These are phyloP conservation scores for Oenanthe javanica DNA, from an alignment of 140 eudicot species.

Conservation along the genomic window DNA sequence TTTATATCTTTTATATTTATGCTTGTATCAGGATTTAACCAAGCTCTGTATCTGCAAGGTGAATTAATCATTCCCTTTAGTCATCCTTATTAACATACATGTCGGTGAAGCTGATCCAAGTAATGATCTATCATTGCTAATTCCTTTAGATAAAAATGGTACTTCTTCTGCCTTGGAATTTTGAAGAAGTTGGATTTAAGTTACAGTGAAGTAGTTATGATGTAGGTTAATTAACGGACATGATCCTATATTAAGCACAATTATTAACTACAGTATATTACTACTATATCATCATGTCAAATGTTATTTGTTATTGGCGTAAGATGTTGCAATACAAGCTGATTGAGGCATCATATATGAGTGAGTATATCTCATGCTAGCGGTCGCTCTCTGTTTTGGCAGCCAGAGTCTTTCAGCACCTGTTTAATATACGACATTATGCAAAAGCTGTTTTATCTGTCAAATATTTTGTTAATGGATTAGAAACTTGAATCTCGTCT, in stretches of 20 bases:
- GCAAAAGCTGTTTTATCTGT: neutral
- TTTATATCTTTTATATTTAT: neutral
- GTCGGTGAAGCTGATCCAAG: slow-evolving; percentile 62
- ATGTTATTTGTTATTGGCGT: too few species aligned
- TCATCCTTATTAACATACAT: slow-evolving; percentile 69
- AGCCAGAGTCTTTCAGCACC: neutral
- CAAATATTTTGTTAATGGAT: neutral
- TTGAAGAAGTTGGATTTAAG: too few species aligned
- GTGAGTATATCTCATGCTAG: neutral
- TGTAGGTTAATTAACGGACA: neutral
- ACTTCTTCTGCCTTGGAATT: neutral
- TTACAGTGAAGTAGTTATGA: neutral
- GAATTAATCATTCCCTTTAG: slow-evolving; percentile 78
- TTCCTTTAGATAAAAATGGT: slow-evolving; percentile 83
- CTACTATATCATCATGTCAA: too few species aligned
- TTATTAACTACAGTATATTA: too few species aligned
- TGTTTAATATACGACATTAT: too few species aligned
- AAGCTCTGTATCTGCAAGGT: slow-evolving; percentile 68
- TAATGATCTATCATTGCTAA: slow-evolving; percentile 67
- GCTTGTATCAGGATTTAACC: slow-evolving; percentile 56
- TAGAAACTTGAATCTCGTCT: neutral
- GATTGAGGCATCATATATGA: neutral
- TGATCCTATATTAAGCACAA: neutral
- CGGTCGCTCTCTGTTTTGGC: neutral
- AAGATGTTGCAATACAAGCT: neutral